These are phyloP conservation scores for Zopfochytrium polystomum DNA, from an alignment of 371 early-diverging fungal genomes.

Conservation along the genomic window DNA sequence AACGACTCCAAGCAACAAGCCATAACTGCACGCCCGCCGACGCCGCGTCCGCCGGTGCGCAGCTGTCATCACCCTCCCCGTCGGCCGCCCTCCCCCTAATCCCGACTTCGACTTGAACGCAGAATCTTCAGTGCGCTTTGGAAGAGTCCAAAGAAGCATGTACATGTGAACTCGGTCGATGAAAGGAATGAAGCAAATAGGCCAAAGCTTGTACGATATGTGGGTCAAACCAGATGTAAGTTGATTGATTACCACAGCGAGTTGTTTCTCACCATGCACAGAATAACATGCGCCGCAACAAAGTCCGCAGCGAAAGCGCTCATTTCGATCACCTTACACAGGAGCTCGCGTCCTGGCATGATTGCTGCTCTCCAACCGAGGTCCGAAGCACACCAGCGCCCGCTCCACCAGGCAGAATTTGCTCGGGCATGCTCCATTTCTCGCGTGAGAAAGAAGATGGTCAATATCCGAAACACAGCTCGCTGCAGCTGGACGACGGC, in stretches of 20 bases:
- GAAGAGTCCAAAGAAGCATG: conserved; percentile 35
- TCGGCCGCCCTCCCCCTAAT: too few relatives aligned
- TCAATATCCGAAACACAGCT: conserved; percentile 60
- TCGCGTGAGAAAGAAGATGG: conserved; percentile 69
- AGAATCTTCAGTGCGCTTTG: too few relatives aligned
- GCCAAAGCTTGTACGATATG: conserved; percentile 13
- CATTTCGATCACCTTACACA: conserved; percentile 86
- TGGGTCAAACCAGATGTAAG: neutral
- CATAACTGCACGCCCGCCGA: neutral
- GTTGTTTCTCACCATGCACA: conserved; percentile 50
- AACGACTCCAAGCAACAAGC: neutral
- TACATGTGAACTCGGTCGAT: conserved; percentile 24
- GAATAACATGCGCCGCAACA: conserved; percentile 67
- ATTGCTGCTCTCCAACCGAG: conserved; percentile 65
- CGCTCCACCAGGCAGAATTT: conserved; percentile 89
- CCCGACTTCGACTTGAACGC: too few relatives aligned
- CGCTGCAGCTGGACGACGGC: conserved; percentile 3
- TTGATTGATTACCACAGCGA: conserved; percentile 45
- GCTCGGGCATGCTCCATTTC: conserved; percentile 80
- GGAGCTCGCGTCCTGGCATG: conserved; percentile 73
- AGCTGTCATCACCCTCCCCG: too few relatives aligned
- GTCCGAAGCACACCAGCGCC: conserved; percentile 78
- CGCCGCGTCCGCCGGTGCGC: neutral
- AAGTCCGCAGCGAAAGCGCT: conserved; percentile 79
- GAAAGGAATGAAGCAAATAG: conserved; percentile 22